phyloP scores from a whole-genome alignment of 495 filamentous ascomycete species.

The Hypoxylon cercidicola region DNA sequence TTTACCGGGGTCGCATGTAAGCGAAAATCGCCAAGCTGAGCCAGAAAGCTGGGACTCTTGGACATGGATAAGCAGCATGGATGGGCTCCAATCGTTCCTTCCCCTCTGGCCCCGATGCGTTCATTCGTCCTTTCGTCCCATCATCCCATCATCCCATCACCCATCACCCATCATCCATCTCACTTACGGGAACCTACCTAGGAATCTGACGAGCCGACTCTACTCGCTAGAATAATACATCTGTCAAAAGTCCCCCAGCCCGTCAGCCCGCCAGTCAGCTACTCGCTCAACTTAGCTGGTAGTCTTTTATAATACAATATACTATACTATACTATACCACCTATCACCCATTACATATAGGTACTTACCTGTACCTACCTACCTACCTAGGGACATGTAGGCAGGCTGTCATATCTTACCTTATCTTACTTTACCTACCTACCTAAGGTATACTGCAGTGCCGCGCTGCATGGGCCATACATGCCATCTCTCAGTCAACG shows the following conservation, averaged over 20 bases:
- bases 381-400: no score
- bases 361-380: no score
- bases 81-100: no score
- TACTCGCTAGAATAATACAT: constrained; percentile 1
- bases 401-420: no score
- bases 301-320: no score
- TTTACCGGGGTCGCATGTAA: constrained; percentile 44
- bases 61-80: constrained; percentile 5
- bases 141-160: no score
- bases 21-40: constrained; percentile 43
- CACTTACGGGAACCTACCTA: neutral
- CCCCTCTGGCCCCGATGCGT: no score
- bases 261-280: constrained; percentile 4
- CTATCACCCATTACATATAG: no score
- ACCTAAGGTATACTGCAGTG: neutral
- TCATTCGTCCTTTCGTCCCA: no score
- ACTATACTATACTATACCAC: no score
- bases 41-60: constrained; percentile 34
- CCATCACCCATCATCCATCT: no score
- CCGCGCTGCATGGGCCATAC: neutral
- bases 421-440: constrained; percentile 6
- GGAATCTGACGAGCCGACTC: neutral
- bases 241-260: constrained; percentile 33
- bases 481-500: no score
- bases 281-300: neutral